Evolutionary conservation across 306 rosid species (phyloP).

Genomic region (Rosa persica): DNA sequence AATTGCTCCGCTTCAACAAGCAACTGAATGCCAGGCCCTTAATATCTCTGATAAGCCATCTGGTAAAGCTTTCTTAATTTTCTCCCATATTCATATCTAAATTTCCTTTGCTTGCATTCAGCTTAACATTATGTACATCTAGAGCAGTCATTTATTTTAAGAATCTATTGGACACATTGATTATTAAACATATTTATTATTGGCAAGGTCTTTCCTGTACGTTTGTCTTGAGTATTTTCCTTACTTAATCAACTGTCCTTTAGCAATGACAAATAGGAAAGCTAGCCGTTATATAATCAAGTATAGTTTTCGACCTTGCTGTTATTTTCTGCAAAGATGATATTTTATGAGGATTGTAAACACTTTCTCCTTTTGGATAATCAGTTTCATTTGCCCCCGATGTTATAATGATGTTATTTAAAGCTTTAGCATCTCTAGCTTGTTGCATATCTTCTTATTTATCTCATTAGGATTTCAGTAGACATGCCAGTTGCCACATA

Average conservation of each 20-base stretch:
- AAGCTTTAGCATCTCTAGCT: neutral
- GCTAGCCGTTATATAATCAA: neutral
- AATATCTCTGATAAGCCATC: constrained; percentile 25
- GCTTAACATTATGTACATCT: neutral
- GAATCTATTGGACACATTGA: neutral
- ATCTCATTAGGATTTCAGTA: neutral
- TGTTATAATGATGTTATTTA: neutral
- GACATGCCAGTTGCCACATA: neutral
- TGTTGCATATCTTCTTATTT: neutral
- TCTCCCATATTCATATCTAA: neutral
- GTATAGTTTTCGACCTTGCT: neutral
- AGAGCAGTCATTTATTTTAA: neutral
- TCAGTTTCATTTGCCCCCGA: neutral
- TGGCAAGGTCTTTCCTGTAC: neutral
- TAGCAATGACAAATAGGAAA: neutral
- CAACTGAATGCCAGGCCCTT: constrained; percentile 23
- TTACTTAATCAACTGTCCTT: neutral
- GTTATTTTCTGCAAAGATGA: no score
- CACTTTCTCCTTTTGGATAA: neutral
- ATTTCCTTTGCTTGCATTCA: neutral
- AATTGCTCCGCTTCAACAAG: constrained; percentile 33
- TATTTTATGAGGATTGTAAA: no score
- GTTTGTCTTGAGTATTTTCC: no score
- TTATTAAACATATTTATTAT: neutral
- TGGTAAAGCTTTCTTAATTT: constrained; percentile 30